These are phyloP conservation scores for Fusarium nematophilum DNA, from an alignment of 2,329 filamentous ascomycete species.

Conservation along the genomic window DNA sequence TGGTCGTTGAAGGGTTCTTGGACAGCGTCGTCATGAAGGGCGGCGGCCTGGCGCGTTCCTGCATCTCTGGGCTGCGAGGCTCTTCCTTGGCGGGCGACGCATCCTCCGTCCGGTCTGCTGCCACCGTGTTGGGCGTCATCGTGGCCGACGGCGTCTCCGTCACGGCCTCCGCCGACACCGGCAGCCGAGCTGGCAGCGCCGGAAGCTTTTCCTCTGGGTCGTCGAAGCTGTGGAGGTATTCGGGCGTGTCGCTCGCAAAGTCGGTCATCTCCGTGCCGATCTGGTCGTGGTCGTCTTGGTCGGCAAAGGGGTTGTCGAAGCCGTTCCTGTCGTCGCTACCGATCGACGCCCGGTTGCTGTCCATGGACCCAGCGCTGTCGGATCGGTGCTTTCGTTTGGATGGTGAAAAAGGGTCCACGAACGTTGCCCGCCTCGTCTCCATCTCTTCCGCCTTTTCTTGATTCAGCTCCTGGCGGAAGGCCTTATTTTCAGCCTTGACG, in stretches of 20 bases:
- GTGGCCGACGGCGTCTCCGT: slow-evolving; percentile 42
- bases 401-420: slow-evolving; percentile 56
- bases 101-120: slow-evolving; percentile 34
- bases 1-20: slow-evolving; percentile 33
- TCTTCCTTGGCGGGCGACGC: slow-evolving; percentile 14
- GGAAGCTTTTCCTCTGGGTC: slow-evolving; percentile 23
- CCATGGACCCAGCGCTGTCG: slow-evolving; percentile 60
- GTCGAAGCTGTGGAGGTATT: slow-evolving; percentile 29
- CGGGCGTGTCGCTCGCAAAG: slow-evolving; percentile 21
- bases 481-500: slow-evolving; percentile 62
- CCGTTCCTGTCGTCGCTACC: slow-evolving; percentile 53
- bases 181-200: slow-evolving; percentile 15
- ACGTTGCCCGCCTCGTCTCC: slow-evolving; percentile 30
- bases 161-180: slow-evolving; percentile 12
- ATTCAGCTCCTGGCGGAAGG: slow-evolving; percentile 62
- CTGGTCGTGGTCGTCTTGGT: slow-evolving; percentile 38
- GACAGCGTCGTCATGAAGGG: slow-evolving; percentile 41
- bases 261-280: slow-evolving; percentile 45
- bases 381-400: slow-evolving; percentile 60
- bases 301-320: slow-evolving; percentile 48
- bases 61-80: slow-evolving; percentile 57
- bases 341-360: slow-evolving; percentile 58
- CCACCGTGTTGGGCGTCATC: slow-evolving; percentile 41
- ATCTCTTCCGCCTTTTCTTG: slow-evolving; percentile 48
- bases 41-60: slow-evolving; percentile 51